Evolutionary conservation across 768 basidiomycete genomes (phyloP), one percentile per base, ranked within the genome.

Genomic region (Boletus reticulatus): DNA sequence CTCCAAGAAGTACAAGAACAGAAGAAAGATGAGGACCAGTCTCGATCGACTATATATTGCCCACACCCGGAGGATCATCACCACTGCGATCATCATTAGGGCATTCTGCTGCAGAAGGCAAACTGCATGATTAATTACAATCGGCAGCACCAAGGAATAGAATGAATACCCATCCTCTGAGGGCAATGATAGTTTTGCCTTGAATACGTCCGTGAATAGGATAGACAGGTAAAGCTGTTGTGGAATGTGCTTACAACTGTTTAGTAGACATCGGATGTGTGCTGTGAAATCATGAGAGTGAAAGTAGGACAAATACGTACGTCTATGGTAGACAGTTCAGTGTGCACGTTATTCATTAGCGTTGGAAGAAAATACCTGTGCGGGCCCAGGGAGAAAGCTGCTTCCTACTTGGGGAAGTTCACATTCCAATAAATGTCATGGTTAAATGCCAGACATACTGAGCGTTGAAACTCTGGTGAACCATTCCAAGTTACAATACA

Each of bases 1-100:
- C 20, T 46, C 31, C 37, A 47, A 3, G 6, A 6, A 47, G n/a
- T 32, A 41, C 0, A 41, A 1, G 1, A 16, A 3, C 16, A 53
- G 44, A 16, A 47, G 52, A 14, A 6, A 2, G 4, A 9, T 1
- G 12, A 53, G 19, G 4, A 53, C 20, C 0, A 39, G 5, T 19
- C 12, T 22, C 7, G 52, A 53, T 32, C 31, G 44, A 41, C 20
- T n/a, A 9, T 53, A 53, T 14, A 53, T 53, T 12, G 38, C 45
- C 20, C 39, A 48, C 22, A 53, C 32, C 8, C 53, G 43, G 14
- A 59, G 58, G 16, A 50, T 56, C 34, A 50, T 58, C 9, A 24
- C 29, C 2, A 20, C 57, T 58, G 27, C 11, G 4, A 4, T 17
- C 22, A 45, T 2, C 3, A 12, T 46, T 10, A 17, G 14, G 37